Conservation (phyloP, 2,329 filamentous ascomycete species). For the Colletotrichum camelliae region DNA sequence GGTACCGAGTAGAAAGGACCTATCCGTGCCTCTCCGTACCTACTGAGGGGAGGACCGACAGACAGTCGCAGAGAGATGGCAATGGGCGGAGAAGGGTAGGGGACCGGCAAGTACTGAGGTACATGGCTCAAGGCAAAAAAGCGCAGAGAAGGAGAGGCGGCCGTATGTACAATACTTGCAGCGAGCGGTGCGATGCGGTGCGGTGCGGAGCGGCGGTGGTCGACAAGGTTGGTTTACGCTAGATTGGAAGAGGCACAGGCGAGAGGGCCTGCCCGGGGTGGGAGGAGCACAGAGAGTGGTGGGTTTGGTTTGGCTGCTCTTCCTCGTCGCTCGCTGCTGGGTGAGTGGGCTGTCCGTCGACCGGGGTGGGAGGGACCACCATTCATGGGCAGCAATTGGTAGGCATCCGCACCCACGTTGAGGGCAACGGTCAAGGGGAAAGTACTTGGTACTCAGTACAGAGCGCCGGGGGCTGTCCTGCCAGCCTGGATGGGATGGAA, state of each 20-base stretch:
- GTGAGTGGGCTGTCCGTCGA: constrained; percentile 17
- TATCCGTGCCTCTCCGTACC: neutral
- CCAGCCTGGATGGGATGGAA: constrained; percentile 8
- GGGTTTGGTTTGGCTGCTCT: neutral
- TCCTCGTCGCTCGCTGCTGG: neutral
- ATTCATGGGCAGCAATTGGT: neutral
- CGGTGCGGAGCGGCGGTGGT: constrained; percentile 3
- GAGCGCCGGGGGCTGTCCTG: neutral
- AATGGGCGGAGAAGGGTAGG: neutral
- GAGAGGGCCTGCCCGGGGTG: neutral
- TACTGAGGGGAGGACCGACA: no score
- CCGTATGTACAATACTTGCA: neutral
- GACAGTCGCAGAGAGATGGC: neutral
- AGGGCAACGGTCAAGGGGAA: neutral
- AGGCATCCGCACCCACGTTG: neutral
- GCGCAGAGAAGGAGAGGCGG: neutral
- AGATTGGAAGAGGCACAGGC: constrained; percentile 20
- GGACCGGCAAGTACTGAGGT: neutral
- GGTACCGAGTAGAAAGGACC: neutral
- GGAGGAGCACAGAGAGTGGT: constrained; percentile 14
- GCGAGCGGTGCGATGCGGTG: neutral
- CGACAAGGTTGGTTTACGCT: constrained; percentile 15
- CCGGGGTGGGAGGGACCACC: neutral
- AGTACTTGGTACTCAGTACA: neutral
- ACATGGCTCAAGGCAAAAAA: neutral